phyloP scores from a whole-genome alignment of 2,329 filamentous ascomycete species.

The Alternaria alternata region DNA sequence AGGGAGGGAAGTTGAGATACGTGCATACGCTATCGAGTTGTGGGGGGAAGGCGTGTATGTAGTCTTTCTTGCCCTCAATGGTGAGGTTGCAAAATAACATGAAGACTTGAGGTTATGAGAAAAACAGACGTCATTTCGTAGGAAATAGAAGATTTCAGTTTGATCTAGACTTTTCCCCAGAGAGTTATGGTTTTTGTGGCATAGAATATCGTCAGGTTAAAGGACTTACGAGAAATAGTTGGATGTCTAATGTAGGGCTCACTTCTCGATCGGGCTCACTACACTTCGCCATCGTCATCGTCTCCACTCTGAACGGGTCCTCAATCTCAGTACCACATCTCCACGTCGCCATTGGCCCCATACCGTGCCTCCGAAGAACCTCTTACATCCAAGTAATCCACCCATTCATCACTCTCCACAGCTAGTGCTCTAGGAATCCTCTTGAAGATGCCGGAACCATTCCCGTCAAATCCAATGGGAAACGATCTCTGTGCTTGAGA shows the following conservation, averaged over 20 bases:
- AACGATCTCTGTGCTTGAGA: conserved; percentile 8
- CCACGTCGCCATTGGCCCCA: conserved; percentile 39
- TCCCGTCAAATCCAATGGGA: conserved; percentile 32
- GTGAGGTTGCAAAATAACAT: background rate
- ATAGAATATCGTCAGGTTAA: background rate
- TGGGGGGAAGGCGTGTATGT: conserved; percentile 38
- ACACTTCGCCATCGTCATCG: background rate
- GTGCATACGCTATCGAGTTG: conserved; percentile 42
- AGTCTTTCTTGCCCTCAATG: background rate
- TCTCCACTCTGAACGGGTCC: background rate
- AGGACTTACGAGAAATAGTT: background rate
- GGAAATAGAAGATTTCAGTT: background rate
- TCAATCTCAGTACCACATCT: conserved; percentile 21
- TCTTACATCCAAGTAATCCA: conserved; percentile 38
- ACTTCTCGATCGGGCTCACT: background rate
- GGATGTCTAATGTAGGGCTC: background rate
- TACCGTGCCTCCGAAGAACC: conserved; percentile 41
- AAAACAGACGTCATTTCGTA: background rate
- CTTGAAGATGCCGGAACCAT: conserved; percentile 23
- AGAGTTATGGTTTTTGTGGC: background rate
- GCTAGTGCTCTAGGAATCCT: conserved; percentile 33
- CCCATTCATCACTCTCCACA: conserved; percentile 40
- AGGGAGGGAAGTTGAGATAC: conserved; percentile 41
- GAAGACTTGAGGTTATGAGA: background rate
- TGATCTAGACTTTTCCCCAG: background rate